Evolutionary conservation across 2,329 filamentous ascomycete genomes (phyloP), one percentile per base, ranked within the genome.

Genomic region (Colletotrichum sp.): DNA sequence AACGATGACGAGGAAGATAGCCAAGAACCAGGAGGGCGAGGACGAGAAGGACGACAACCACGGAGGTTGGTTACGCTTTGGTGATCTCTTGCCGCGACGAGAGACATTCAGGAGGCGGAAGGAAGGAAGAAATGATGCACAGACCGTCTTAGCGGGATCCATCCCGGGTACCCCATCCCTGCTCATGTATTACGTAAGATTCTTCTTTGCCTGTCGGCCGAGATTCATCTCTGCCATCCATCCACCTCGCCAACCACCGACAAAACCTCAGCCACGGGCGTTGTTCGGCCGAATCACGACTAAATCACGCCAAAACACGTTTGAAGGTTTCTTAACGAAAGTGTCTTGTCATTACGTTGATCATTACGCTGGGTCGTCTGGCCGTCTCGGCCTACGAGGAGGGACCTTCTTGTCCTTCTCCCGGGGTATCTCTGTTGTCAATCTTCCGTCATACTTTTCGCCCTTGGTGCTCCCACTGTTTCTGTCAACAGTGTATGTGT

Each of bases 401-500:
- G 69, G 69, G n/a, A 67, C 32, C 24, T 18, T 61, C 18, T 52
- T 75, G 16, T 38, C 66, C 21, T 15, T 68, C 21, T 66, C 62
- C 18, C 13, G n/a, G 73, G 70, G 64, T 73, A 73, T 68, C 26
- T 68, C 70, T 15, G 9, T 48, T 36, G n/a, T 43, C 52, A 73
- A 7, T 36, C 28, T 62, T 7, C 65, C 68, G 2, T 6, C 9
- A n/a, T n/a, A 5, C 28, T 66, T 65, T n/a, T 16, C 64, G 8
- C 30, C 13, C 15, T 21, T 71, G 5, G 43, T 62, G 9, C 48
- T 58, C 3, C 55, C 65, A n/a, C 64, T 70, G 10, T n/a, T 55
- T 7, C 61, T 55, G 18, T 71, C 72, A 4, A 30, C 62, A 15
- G 67, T 65, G 21, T 61, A 76, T 3, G 76, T 78, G 26, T 67